Conservation (phyloP, 1,139 yeast genomes). For the Eremothecium cymbalariae region DNA sequence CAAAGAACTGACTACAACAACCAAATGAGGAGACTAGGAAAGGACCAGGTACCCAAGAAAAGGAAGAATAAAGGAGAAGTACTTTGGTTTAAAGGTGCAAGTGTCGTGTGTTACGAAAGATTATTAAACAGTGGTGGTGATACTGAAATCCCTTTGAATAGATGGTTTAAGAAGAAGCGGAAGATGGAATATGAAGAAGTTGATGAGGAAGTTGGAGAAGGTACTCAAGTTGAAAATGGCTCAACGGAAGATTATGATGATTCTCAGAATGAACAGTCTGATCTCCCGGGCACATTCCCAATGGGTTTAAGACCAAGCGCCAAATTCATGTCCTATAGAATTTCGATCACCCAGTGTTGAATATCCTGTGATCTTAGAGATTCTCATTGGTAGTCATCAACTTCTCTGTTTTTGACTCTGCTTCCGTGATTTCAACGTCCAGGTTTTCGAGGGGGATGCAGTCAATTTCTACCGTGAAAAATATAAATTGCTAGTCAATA, state of each 20-base stretch:
- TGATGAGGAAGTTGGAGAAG: constrained; percentile 18
- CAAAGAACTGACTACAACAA: constrained; percentile 25
- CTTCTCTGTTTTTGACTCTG: constrained; percentile 1
- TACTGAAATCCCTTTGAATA: constrained; percentile 19
- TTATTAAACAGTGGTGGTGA: constrained; percentile 30
- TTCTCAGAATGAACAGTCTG: constrained; percentile 16
- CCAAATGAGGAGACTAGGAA: constrained; percentile 27
- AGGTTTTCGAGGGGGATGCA: too few species aligned
- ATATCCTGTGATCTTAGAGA: too few species aligned
- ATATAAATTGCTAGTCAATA: too few species aligned
- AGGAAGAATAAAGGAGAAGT: constrained; percentile 39
- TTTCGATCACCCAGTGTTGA: constrained; percentile 7
- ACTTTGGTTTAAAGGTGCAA: constrained; percentile 79
- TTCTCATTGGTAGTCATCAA: too few species aligned
- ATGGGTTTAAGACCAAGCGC: constrained; percentile 28
- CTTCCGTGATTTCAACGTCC: too few species aligned
- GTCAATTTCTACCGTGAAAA: too few species aligned
- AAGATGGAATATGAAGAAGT: constrained; percentile 20
- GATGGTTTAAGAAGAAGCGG: constrained; percentile 20
- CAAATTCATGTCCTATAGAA: constrained; percentile 23
- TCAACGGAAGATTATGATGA: constrained; percentile 12
- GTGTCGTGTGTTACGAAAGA: constrained; percentile 49
- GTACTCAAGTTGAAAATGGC: constrained; percentile 9
- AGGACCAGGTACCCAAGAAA: constrained; percentile 25
- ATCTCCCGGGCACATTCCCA: constrained; percentile 21